Evolutionary conservation across 768 basidiomycete genomes (phyloP).

Genomic region (Tulasnella sp.): DNA sequence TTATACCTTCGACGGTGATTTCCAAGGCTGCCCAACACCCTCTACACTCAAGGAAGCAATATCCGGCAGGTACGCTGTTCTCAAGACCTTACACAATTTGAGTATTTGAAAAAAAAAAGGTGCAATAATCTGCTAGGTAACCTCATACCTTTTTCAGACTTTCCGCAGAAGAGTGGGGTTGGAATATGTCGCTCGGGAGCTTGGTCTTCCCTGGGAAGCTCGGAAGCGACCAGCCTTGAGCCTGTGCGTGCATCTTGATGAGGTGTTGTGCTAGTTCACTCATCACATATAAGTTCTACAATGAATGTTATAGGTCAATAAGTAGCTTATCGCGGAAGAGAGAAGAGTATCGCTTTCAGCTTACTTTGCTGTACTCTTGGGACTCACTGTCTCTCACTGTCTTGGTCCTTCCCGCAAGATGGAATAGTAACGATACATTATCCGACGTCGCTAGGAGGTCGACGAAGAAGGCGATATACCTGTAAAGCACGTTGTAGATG

Average conservation of each 20-base stretch:
- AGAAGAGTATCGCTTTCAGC: conserved; percentile 2
- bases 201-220: conserved; percentile 73
- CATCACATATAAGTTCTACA: conserved; percentile 73
- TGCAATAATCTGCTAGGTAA: neutral
- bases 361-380: conserved; percentile 56
- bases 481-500: conserved; percentile 25
- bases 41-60: conserved; percentile 46
- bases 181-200: conserved; percentile 73
- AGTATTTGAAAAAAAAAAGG: neutral
- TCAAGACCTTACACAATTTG: conserved; percentile 40
- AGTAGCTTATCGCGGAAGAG: neutral
- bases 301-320: neutral
- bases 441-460: conserved; percentile 66
- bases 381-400: conserved; percentile 73
- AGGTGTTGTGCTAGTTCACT: conserved; percentile 85
- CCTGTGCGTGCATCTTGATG: conserved; percentile 49
- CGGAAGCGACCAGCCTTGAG: conserved; percentile 61
- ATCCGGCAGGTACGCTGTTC: conserved; percentile 56
- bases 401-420: conserved; percentile 73
- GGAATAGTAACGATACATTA: conserved; percentile 72
- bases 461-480: conserved; percentile 84
- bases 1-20: conserved; percentile 7
- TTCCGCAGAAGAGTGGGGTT: conserved; percentile 53
- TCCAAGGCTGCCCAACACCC: conserved; percentile 26
- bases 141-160: conserved; percentile 47